phyloP scores from a whole-genome alignment of 2,329 filamentous ascomycete species.

The Fusarium odoratissimum region DNA sequence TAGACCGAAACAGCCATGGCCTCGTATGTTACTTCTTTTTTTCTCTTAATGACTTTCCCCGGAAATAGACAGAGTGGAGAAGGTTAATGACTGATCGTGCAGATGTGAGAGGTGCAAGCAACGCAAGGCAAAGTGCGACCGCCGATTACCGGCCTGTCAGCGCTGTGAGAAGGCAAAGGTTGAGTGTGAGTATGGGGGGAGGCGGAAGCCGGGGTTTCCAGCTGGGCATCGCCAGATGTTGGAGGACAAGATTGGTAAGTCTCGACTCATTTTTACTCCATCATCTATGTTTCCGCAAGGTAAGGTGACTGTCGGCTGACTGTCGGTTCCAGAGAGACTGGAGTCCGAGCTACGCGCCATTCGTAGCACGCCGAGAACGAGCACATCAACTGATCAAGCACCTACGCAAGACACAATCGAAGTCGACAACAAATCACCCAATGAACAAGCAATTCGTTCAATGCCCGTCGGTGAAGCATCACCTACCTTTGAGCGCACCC shows the following conservation, averaged over 20 bases:
- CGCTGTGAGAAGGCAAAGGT: not conserved
- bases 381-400: not conserved
- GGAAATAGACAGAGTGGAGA: accelerated
- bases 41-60: not conserved
- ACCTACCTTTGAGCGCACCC: not conserved
- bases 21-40: not conserved
- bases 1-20: not conserved
- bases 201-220: not conserved
- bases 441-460: not conserved
- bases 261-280: not conserved
- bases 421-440: not conserved
- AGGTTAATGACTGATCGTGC: too few species aligned
- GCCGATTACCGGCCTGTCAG: not conserved
- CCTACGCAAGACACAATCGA: not conserved
- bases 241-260: not conserved
- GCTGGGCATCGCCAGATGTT: constrained; percentile 1
- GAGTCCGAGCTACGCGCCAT: not conserved
- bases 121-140: constrained; percentile 1
- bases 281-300: not conserved
- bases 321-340: not conserved
- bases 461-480: not conserved
- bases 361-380: not conserved
- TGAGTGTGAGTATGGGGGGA: not conserved
- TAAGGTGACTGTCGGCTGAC: not conserved
- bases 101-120: constrained; percentile 1